Evolutionary conservation across 129 eudicot genomes (phyloP).

Genomic region (Ambrosia artemisiifolia): DNA sequence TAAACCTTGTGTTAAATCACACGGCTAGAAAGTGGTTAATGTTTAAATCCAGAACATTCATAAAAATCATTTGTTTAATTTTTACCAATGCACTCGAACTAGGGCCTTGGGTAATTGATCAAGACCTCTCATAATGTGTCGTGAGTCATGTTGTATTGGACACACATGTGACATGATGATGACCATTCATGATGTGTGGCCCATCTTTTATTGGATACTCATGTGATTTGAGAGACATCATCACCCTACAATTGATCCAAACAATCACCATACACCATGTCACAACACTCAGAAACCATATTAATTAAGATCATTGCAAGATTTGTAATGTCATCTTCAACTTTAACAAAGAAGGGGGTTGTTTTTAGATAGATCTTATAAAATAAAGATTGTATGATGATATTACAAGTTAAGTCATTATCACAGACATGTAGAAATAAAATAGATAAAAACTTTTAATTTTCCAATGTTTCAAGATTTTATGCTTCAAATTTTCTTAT

Average conservation of each 20-base stretch:
- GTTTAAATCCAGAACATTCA: too few species aligned
- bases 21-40: too few species aligned
- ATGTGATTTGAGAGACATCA: conserved; percentile 55
- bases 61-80: background rate
- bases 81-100: background rate
- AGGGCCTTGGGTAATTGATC: conserved; percentile 17
- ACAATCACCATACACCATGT: conserved; percentile 13
- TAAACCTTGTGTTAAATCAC: too few species aligned
- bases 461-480: background rate
- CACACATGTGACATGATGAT: conserved; percentile 35
- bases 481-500: background rate
- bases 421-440: background rate
- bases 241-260: conserved; percentile 39
- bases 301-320: conserved; percentile 1
- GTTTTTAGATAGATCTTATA: background rate
- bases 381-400: background rate
- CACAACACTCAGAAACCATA: conserved; percentile 12
- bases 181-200: conserved; percentile 57
- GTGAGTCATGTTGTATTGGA: conserved; percentile 25
- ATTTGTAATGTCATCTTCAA: background rate
- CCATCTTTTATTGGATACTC: conserved; percentile 45
- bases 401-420: background rate
- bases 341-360: background rate
- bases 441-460: background rate
- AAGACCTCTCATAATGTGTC: conserved; percentile 28